These are phyloP conservation scores for Picochlorum sp. DNA, from an alignment of 139 green algal species.

Conservation along the genomic window DNA sequence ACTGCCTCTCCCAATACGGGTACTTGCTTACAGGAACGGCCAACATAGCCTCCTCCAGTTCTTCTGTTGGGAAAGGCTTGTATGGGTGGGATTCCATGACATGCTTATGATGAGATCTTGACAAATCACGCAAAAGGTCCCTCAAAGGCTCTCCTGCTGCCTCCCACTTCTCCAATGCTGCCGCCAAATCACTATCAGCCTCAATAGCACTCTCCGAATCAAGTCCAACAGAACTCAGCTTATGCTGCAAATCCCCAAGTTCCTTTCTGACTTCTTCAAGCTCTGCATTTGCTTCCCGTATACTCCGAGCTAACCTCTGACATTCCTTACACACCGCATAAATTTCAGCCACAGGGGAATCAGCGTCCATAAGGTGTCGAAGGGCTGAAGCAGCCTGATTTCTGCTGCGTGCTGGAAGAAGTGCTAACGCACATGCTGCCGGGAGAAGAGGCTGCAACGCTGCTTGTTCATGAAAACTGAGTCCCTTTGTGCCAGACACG, in stretches of 20 bases:
- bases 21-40: slow-evolving; percentile 20
- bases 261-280: slow-evolving; percentile 15
- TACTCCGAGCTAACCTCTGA: slow-evolving; percentile 8
- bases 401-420: slow-evolving; percentile 37
- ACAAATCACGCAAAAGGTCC: slow-evolving; percentile 10
- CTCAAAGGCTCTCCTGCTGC: slow-evolving; percentile 2
- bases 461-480: background rate
- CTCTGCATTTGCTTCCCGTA: slow-evolving; percentile 6
- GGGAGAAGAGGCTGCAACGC: slow-evolving; percentile 31
- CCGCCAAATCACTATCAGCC: slow-evolving; percentile 7
- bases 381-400: slow-evolving; percentile 32
- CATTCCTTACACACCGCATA: slow-evolving; percentile 46
- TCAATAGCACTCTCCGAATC: background rate
- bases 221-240: slow-evolving; percentile 5
- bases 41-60: slow-evolving; percentile 35
- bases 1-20: slow-evolving; percentile 5
- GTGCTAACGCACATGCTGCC: slow-evolving; percentile 44
- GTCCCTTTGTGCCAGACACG: background rate
- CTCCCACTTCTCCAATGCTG: slow-evolving; percentile 8
- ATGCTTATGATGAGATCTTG: slow-evolving; percentile 11
- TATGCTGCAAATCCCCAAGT: background rate
- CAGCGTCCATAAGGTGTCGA: slow-evolving; percentile 47
- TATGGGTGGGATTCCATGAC: slow-evolving; percentile 29
- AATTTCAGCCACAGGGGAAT: slow-evolving; percentile 45
- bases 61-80: slow-evolving; percentile 32